Base-by-base conservation (phyloP, 2,329 filamentous ascomycete genomes). In the Colletotrichum melonis region DNA sequence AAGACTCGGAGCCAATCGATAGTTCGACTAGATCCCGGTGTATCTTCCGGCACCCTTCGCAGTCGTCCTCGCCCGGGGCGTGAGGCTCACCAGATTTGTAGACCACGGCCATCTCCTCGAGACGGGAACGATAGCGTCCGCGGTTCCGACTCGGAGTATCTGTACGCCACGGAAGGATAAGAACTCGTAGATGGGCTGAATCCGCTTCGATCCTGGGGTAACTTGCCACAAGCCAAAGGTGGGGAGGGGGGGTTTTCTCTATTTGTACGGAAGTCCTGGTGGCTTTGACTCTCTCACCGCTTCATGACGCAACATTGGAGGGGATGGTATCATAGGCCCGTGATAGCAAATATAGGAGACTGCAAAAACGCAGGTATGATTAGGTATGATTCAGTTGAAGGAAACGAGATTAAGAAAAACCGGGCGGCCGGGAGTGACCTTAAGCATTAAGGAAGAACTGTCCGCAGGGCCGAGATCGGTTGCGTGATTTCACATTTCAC, bases 241-340 rank as follows among this genome's bases (percentile, higher is more conserved):
- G 55, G 70, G 35, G 35, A 64, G 66, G 65, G 12, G 12, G 65
- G 12, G 2, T 14, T 52, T 16, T 64, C 22, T 52, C 30, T 69
- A 72, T 72, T 70, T 70, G 67, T 73, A 73, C 55, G 35, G 70
- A 16, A 16, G 55, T 57, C 68, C 28, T 57, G 56, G 46, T 60
- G 35, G 52, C 63, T 67, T 72, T 55, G 72, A 67, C 42, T 63
- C n/a, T 54, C 63, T 72, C 72, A 72, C 70, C 71, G 66, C 65
- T 74, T 68, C 63, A 75, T 75, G 74, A 75, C 74, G 74, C 69
- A 67, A 75, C 62, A 67, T 73, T 54, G 22, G 55, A 70, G 28
- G 38, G 49, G 49, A 75, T 75, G 69, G 74, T 74, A 75, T 75
- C 74, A 75, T 72, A 28, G 16, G 72, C 58, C 24, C 26, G 49